Percentiles rank a stretch among this genome's conserved stretches.
These are phyloP conservation scores for Zoysia japonica DNA, from an alignment of 176 grass and related monocot genomes.

Conservation along the genomic window DNA sequence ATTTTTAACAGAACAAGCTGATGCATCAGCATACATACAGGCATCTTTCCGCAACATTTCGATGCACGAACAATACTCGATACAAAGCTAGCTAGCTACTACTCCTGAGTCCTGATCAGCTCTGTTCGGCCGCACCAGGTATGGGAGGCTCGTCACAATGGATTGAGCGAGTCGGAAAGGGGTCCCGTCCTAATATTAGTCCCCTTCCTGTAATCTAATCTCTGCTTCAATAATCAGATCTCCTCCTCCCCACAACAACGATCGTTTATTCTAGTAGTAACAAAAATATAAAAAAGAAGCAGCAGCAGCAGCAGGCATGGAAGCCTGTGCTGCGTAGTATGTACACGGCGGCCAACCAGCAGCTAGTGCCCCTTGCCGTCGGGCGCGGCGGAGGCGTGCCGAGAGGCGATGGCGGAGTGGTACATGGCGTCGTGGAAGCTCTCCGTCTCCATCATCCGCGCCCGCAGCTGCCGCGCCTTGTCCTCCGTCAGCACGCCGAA, in stretches of 20 bases:
- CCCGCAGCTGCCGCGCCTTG: constrained; percentile 79
- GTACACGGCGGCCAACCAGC: background rate
- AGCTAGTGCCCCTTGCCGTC: constrained; percentile 30
- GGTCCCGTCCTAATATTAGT: constrained; percentile 22
- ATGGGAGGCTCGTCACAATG: background rate
- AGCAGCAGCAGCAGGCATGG: background rate
- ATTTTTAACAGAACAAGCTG: background rate
- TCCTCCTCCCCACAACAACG: background rate
- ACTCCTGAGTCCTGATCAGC: background rate
- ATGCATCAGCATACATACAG: background rate
- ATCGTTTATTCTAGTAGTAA: background rate
- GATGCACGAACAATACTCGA: background rate
- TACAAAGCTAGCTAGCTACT: background rate
- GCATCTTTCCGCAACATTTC: background rate
- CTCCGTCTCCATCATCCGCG: constrained; percentile 70
- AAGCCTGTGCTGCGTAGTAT: background rate
- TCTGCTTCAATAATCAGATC: background rate
- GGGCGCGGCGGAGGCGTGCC: constrained; percentile 70
- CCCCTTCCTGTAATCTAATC: background rate
- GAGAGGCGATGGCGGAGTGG: constrained; percentile 95
- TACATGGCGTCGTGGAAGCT: constrained; percentile 93
- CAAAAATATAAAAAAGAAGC: background rate
- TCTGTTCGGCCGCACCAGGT: background rate
- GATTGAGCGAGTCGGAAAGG: background rate
- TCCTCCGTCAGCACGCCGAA: constrained; percentile 80